Percentiles rank a stretch among this genome's conserved stretches.
Evolutionary conservation across 2,329 filamentous ascomycete genomes (phyloP).

Genomic region (Corynespora cassiicola): DNA sequence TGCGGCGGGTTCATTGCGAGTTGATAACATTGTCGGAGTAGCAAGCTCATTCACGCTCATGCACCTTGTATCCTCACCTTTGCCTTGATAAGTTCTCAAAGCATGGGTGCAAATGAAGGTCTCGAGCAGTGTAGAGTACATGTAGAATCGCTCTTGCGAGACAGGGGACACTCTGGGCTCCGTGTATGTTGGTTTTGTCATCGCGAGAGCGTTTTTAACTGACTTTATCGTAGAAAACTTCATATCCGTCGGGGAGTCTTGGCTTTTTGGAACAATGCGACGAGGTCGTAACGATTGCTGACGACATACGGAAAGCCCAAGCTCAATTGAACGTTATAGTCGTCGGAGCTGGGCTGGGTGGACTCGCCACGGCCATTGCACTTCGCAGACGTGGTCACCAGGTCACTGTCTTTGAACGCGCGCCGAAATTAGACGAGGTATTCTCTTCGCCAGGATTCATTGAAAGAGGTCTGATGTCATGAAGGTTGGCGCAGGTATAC

Average conservation of each 20-base stretch:
- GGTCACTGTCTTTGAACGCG: constrained; percentile 19
- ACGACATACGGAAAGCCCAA: constrained; percentile 7
- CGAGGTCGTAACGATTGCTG: neutral
- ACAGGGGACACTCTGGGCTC: constrained; percentile 8
- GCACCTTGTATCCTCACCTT: too few species aligned
- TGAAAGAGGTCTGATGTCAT: neutral
- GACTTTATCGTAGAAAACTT: constrained; percentile 17
- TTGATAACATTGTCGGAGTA: neutral
- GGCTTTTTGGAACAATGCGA: constrained; percentile 17
- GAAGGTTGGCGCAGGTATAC: constrained; percentile 30
- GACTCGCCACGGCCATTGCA: constrained; percentile 21
- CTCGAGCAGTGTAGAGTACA: constrained; percentile 11
- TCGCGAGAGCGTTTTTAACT: neutral
- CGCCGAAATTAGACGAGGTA: too few species aligned
- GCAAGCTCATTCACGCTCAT: constrained; percentile 1
- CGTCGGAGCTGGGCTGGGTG: constrained; percentile 23
- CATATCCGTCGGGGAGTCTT: constrained; percentile 25
- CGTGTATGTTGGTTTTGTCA: constrained; percentile 3
- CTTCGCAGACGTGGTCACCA: constrained; percentile 18
- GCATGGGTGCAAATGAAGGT: constrained; percentile 2
- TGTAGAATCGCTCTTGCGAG: constrained; percentile 11
- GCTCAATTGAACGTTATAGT: constrained; percentile 20
- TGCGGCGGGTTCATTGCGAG: too few species aligned
- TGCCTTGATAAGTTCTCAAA: neutral
- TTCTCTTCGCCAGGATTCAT: neutral